phyloP scores from a whole-genome alignment of 2,329 filamentous ascomycete species.

The Arthroderma sp. region DNA sequence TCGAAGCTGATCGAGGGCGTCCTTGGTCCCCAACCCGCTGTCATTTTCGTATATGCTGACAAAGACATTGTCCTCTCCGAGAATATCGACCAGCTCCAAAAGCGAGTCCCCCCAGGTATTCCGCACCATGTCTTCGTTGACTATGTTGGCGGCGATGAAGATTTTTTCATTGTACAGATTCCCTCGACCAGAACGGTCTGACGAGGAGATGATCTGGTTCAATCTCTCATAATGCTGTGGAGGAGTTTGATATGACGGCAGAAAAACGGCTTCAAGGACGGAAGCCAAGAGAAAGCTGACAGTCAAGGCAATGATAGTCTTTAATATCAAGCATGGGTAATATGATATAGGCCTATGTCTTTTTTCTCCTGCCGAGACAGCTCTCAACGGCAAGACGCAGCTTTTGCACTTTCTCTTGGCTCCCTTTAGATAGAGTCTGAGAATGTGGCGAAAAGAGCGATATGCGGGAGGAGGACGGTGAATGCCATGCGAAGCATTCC shows the following conservation, averaged over 20 bases:
- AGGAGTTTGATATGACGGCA: conserved; percentile 6
- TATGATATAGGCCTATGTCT: no score
- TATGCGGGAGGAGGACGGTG: no score
- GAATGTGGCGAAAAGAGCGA: no score
- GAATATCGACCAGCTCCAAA: conserved; percentile 5
- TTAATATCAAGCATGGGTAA: no score
- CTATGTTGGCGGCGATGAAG: conserved; percentile 9
- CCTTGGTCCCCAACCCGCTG: conserved; percentile 4
- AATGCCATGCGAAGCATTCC: no score
- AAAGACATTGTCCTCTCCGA: conserved; percentile 8
- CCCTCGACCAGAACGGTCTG: conserved; percentile 1
- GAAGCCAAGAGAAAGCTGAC: conserved; percentile 5
- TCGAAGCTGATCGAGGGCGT: conserved; percentile 5
- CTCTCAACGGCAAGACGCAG: no score
- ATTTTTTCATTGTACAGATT: conserved; percentile 6
- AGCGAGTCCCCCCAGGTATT: conserved; percentile 5
- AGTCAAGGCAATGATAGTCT: not conserved
- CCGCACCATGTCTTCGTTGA: conserved; percentile 7
- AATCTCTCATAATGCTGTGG: conserved; percentile 5
- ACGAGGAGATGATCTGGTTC: not conserved
- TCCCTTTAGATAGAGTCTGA: no score
- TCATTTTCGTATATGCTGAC: conserved; percentile 10
- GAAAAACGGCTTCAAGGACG: conserved; percentile 3
- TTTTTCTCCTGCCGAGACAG: no score
- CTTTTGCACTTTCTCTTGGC: no score